These are phyloP conservation scores for Cadophora luteo-olivacea DNA, from an alignment of 2,329 filamentous ascomycete species.

Conservation along the genomic window DNA sequence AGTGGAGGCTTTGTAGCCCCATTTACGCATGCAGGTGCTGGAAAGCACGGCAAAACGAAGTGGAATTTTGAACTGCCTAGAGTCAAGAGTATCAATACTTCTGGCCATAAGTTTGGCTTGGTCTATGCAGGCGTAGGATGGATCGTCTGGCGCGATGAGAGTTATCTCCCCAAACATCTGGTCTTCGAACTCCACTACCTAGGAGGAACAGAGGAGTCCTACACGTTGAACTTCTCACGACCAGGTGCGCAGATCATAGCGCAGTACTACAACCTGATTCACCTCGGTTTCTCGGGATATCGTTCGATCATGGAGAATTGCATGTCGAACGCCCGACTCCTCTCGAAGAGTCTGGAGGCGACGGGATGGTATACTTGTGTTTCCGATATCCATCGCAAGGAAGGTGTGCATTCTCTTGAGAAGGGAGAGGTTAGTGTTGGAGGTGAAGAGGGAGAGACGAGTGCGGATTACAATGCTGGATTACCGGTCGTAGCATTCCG, in stretches of 20 bases:
- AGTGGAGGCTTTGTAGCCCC: constrained; percentile 68
- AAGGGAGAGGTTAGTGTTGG: constrained; percentile 45
- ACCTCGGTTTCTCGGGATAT: constrained; percentile 72
- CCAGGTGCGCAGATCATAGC: constrained; percentile 73
- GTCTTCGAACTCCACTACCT: constrained; percentile 74
- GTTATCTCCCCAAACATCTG: constrained; percentile 69
- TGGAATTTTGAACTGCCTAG: constrained; percentile 69
- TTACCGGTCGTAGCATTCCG: constrained; percentile 73
- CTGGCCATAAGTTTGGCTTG: constrained; percentile 67
- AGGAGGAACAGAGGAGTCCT: constrained; percentile 73
- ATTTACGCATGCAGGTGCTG: constrained; percentile 61
- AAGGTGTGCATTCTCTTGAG: constrained; percentile 50
- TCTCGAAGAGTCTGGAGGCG: constrained; percentile 67
- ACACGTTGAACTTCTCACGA: constrained; percentile 75
- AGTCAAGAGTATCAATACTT: constrained; percentile 71
- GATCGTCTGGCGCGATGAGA: constrained; percentile 72
- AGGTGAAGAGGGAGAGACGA: constrained; percentile 55
- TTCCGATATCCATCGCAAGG: constrained; percentile 68
- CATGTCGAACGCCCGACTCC: constrained; percentile 66
- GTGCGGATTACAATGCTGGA: constrained; percentile 67
- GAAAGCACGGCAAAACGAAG: constrained; percentile 53
- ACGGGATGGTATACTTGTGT: constrained; percentile 71
- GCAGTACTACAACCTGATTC: constrained; percentile 77
- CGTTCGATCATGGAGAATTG: constrained; percentile 70
- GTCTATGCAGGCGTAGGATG: constrained; percentile 74